Conservation (phyloP, 2,329 filamentous ascomycete species). For the Nemania abortiva region DNA sequence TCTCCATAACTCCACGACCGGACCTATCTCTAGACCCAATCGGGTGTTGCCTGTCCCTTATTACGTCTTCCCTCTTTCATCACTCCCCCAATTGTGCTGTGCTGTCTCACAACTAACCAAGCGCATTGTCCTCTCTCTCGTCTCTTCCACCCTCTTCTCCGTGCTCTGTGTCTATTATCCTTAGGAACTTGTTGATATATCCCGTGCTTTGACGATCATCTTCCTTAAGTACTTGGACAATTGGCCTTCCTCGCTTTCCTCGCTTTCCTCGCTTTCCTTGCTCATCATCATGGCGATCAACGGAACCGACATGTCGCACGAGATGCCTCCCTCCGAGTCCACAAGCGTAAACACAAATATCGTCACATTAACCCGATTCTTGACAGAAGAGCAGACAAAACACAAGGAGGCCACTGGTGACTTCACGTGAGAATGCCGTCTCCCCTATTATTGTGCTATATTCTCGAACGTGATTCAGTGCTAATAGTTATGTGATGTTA, state of each 20-base stretch:
- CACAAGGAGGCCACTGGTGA: constrained; percentile 96
- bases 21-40: constrained; percentile 21
- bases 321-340: constrained; percentile 59
- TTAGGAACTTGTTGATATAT: neutral
- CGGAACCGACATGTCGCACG: constrained; percentile 39
- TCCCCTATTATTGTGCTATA: neutral
- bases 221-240: neutral
- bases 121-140: constrained; percentile 11
- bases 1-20: constrained; percentile 19
- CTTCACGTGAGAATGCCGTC: constrained; percentile 82
- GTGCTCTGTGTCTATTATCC: neutral
- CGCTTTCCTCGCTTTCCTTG: no score
- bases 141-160: constrained; percentile 6
- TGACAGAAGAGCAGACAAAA: constrained; percentile 95
- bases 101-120: neutral
- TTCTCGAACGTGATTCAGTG: neutral
- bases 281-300: constrained; percentile 44
- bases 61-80: constrained; percentile 32
- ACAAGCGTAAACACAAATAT: constrained; percentile 97
- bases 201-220: neutral
- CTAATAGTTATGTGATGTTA: constrained; percentile 55
- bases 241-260: constrained; percentile 2
- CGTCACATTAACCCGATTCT: constrained; percentile 91
- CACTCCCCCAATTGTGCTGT: constrained; percentile 16
- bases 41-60: constrained; percentile 18